Conservation (phyloP, 768 basidiomycete species). For the Agaricus blazei region DNA sequence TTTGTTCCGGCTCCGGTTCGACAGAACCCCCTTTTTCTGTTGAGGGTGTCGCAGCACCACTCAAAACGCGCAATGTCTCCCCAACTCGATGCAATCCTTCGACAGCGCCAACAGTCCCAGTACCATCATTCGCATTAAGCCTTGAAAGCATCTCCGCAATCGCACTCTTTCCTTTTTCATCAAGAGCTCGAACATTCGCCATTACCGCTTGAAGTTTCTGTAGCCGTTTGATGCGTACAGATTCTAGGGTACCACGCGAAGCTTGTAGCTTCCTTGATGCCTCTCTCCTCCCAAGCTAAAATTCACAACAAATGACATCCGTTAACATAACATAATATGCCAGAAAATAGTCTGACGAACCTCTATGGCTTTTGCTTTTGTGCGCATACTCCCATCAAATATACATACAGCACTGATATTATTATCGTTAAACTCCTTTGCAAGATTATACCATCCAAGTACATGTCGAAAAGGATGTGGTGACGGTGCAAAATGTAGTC, state of each 20-base stretch:
- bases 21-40: constrained; percentile 35
- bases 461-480: constrained; percentile 68
- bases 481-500: constrained; percentile 66
- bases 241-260: constrained; percentile 5
- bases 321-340: neutral
- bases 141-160: neutral
- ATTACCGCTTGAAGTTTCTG: constrained; percentile 9
- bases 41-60: constrained; percentile 22
- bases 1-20: too few relatives aligned
- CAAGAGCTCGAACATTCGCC: constrained; percentile 1
- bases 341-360: constrained; percentile 28
- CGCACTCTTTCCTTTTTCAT: neutral
- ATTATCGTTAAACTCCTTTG: constrained; percentile 53
- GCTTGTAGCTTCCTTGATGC: constrained; percentile 8
- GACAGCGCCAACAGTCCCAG: constrained; percentile 1
- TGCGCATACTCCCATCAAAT: constrained; percentile 72
- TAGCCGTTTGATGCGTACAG: constrained; percentile 8
- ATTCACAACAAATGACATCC: neutral
- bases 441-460: constrained; percentile 71
- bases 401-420: constrained; percentile 65
- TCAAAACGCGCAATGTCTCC: neutral
- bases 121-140: neutral
- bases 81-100: constrained; percentile 9
- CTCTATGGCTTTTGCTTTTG: constrained; percentile 65
- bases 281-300: constrained; percentile 1